Percentiles rank a stretch among this genome's conserved stretches.
These are phyloP conservation scores for Hortaea werneckii DNA, from an alignment of 2,329 filamentous ascomycete species.

Conservation along the genomic window DNA sequence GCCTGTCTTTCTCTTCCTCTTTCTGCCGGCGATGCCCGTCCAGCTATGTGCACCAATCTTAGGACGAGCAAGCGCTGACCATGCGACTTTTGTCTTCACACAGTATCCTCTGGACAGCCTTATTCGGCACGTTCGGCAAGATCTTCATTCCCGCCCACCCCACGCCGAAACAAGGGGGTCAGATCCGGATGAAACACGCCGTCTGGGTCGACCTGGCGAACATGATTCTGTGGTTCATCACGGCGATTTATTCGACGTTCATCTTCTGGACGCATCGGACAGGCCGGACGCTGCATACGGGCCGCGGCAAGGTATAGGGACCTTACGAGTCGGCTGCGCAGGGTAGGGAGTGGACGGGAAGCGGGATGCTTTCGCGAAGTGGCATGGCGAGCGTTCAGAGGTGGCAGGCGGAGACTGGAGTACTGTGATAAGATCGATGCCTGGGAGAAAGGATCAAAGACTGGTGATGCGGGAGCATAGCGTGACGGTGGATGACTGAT, in stretches of 20 bases:
- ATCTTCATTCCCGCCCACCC: slow-evolving; percentile 65
- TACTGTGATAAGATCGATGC: too few relatives aligned
- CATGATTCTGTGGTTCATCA: slow-evolving; percentile 65
- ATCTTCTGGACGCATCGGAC: slow-evolving; percentile 51
- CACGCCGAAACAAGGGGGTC: slow-evolving; percentile 40
- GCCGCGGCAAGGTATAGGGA: slow-evolving; percentile 23
- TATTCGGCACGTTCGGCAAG: slow-evolving; percentile 75
- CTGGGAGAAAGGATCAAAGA: too few relatives aligned
- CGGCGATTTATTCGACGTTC: slow-evolving; percentile 43
- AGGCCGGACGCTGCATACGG: slow-evolving; percentile 30
- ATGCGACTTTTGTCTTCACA: background rate
- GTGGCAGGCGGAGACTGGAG: background rate
- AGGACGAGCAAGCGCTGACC: too few relatives aligned
- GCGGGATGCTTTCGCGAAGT: background rate
- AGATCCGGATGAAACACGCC: slow-evolving; percentile 72
- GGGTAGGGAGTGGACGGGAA: background rate
- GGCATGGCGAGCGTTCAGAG: background rate
- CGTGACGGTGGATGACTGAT: background rate
- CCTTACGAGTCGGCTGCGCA: background rate
- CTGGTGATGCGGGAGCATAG: too few relatives aligned
- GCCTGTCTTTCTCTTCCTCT: background rate
- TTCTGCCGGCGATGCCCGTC: background rate
- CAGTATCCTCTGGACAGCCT: slow-evolving; percentile 62
- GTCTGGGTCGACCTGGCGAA: slow-evolving; percentile 74
- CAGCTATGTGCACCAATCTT: background rate